Conservation (phyloP, 495 filamentous ascomycete species). For the Usnea hakonensis region DNA sequence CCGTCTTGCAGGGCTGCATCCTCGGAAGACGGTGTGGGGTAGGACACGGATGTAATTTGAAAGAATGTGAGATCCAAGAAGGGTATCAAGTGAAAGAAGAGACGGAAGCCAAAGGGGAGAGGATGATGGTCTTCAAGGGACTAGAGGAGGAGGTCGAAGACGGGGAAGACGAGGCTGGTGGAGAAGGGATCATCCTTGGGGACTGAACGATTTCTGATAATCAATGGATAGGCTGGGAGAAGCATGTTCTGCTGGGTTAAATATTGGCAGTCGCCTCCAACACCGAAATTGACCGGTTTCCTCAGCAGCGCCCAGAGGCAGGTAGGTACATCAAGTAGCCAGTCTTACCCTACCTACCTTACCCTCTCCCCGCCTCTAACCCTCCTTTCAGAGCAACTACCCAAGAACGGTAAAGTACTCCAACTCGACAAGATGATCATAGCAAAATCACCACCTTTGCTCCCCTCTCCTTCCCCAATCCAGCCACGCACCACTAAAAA, state of each 20-base stretch:
- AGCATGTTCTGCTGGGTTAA: no score
- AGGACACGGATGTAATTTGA: slow-evolving; percentile 65
- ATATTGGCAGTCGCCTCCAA: no score
- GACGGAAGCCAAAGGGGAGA: slow-evolving; percentile 77
- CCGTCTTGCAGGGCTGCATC: slow-evolving; percentile 72
- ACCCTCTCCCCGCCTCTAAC: no score
- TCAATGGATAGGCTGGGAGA: background rate
- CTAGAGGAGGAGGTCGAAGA: slow-evolving; percentile 46
- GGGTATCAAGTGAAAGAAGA: slow-evolving; percentile 70
- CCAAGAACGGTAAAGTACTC: no score
- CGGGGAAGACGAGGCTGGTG: slow-evolving; percentile 19
- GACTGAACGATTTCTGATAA: background rate
- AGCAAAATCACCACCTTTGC: no score
- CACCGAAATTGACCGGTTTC: no score
- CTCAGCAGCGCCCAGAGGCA: no score
- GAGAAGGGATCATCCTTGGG: background rate
- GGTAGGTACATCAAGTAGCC: background rate
- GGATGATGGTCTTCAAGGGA: slow-evolving; percentile 77
- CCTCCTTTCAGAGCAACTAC: no score
- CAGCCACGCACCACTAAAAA: no score
- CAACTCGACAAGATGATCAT: no score
- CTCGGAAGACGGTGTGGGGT: slow-evolving; percentile 68
- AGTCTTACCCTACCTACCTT: no score
- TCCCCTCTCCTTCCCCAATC: no score
- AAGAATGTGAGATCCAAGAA: slow-evolving; percentile 87